Base-by-base conservation (phyloP, 1,284 basidiomycete species). In the Anthracocystis walkeri region DNA sequence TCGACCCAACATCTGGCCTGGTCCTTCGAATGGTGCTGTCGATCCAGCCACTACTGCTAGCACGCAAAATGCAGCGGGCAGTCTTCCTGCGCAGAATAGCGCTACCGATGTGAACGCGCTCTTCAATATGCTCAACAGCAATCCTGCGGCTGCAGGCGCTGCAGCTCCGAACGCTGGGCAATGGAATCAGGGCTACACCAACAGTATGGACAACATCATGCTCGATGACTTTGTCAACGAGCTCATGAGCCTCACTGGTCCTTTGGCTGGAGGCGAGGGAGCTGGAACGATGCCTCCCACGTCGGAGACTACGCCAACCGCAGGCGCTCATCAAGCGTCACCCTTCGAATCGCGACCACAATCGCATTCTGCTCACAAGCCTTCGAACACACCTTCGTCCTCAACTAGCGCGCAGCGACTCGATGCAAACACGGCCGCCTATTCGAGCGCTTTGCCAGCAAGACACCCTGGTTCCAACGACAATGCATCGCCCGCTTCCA, bases 201-300 rank as follows among this genome's bases (percentile, higher is more conserved):
- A 52, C 45, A 75, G 63, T 52, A 65, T 77, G 58, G 75, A 77
- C 52, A 64, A 69, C 44, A 52, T 77, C 53, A 77, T 77, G 75
- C 67, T 79, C 50, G 75, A 79, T 44, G 71, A 70, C 54, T 79
- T 79, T 60, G 71, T 79, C 52, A 71, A 60, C 46, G 77, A 77
- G 44, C 72, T 79, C 31, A 68, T 75, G 61, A 71, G 58, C 45
- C 53, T 79, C 16, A 76, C 72, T 2, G 70, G 61, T 7, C 75
- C 75, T 29, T 59, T 75, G 1, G 60, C 61, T 0, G 65, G 66
- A 18, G 51, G 49, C 40, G 63, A 69, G 10, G 59, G 42, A 16
- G 33, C 55, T 18, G 46, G 65, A 12, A 41, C 60, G 2, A 7
- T 49, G 2, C 49, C 63, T 23, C 51, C 49, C 5, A 65, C 72